These are phyloP conservation scores for Fusarium newnesense DNA, from an alignment of 2,329 filamentous ascomycete species.

Conservation along the genomic window DNA sequence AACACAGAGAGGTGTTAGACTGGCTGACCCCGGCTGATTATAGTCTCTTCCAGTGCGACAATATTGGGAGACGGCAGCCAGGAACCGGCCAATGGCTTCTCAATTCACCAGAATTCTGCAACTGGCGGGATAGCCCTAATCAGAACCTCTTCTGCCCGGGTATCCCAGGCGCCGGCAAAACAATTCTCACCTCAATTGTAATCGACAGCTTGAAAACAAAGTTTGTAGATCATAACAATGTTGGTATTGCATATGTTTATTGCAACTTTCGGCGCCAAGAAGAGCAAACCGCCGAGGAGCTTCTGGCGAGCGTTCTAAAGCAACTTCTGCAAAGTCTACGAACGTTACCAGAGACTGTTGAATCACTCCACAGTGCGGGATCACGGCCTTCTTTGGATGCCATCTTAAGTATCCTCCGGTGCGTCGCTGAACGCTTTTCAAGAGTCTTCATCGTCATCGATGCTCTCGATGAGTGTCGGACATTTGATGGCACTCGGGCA, in stretches of 20 bases:
- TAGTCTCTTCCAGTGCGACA: constrained; percentile 50
- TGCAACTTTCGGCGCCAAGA: neutral
- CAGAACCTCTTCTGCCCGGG: neutral
- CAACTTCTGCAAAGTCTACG: neutral
- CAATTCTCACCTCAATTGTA: neutral
- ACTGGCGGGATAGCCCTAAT: neutral
- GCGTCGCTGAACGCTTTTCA: neutral
- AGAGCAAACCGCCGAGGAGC: neutral
- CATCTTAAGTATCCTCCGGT: constrained; percentile 29
- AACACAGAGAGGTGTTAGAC: constrained; percentile 30
- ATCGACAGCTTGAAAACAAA: neutral
- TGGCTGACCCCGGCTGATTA: constrained; percentile 54
- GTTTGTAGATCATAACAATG: fast-evolving
- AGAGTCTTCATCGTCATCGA: neutral
- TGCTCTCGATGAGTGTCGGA: constrained; percentile 18
- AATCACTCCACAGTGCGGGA: neutral
- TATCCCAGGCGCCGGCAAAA: neutral
- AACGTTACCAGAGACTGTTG: neutral
- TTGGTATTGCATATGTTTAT: neutral
- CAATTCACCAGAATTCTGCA: neutral
- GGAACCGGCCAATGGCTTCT: neutral
- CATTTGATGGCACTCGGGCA: neutral
- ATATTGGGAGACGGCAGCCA: constrained; percentile 45
- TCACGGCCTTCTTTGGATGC: constrained; percentile 32
- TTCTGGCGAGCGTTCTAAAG: neutral